These are phyloP conservation scores for Apiotrichum gracile DNA, from an alignment of 1,284 basidiomycete genomes.

Conservation along the genomic window DNA sequence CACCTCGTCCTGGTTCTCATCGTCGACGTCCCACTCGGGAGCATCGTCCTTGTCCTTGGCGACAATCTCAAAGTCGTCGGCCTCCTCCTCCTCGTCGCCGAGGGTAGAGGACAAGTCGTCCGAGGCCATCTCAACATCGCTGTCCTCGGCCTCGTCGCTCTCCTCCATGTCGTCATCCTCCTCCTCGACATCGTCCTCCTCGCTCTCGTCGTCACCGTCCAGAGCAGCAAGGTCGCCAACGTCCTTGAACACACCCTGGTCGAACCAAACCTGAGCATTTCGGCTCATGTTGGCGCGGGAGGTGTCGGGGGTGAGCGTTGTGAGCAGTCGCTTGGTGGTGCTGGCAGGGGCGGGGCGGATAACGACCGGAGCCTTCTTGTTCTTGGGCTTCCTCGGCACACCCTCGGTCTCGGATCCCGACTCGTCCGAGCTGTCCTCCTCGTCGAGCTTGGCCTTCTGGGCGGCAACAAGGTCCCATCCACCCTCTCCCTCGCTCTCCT, in stretches of 20 bases:
- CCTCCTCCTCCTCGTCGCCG: slow-evolving; percentile 26
- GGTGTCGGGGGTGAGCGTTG: slow-evolving; percentile 33
- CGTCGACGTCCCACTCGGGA: slow-evolving; percentile 71
- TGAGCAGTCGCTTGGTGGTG: slow-evolving; percentile 38
- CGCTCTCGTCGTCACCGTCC: slow-evolving; percentile 50
- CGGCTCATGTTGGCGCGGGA: slow-evolving; percentile 48
- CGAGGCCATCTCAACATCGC: slow-evolving; percentile 40
- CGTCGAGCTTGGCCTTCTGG: slow-evolving; percentile 57
- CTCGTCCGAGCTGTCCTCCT: slow-evolving; percentile 51
- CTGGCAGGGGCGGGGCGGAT: slow-evolving; percentile 10
- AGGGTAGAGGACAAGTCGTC: slow-evolving; percentile 22
- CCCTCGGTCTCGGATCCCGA: slow-evolving; percentile 30
- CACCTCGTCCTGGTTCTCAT: slow-evolving; percentile 68
- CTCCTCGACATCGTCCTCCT: slow-evolving; percentile 48
- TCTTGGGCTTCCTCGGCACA: slow-evolving; percentile 17
- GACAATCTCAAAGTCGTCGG: slow-evolving; percentile 66
- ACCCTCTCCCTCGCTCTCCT: slow-evolving; percentile 54
- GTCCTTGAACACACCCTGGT: slow-evolving; percentile 86
- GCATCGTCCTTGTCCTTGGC: slow-evolving; percentile 58
- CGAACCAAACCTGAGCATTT: slow-evolving; percentile 79
- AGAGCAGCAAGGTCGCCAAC: slow-evolving; percentile 56
- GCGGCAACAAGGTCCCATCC: slow-evolving; percentile 70
- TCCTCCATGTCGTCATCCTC: slow-evolving; percentile 39
- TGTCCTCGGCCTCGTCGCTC: slow-evolving; percentile 47
- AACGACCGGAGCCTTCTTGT: slow-evolving; percentile 15